Evolutionary conservation across 1,284 basidiomycete genomes (phyloP), one percentile per base, ranked within the genome.

Genomic region (Binderoboletus segoi): DNA sequence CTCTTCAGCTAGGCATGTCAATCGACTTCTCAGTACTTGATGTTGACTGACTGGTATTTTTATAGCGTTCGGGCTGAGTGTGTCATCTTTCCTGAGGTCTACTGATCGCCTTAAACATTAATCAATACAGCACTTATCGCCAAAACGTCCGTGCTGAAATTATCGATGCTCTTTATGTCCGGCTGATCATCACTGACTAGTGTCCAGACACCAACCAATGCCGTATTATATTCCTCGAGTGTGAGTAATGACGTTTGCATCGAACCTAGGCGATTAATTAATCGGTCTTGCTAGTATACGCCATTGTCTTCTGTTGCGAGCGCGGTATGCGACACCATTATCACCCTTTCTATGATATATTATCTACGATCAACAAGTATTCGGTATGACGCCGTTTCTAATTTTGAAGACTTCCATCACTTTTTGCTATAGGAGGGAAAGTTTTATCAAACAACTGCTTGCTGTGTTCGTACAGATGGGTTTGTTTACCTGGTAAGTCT

Each of bases 381-480:
- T 26, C 49, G 59, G 59, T 49, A 57, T 4, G 48, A 12, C 12
- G 12, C 4, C 42, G 2, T 42, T n/a, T 21, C 32, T n/a, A 23
- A 32, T 30, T 30, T 30, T 5, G 10, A 10, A 30, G 10, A 30
- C 28, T 30, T 30, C 33, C 26, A 44, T 49, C 15, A 3, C 2
- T n/a, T 32, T 38, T 52, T n/a, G 13, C 28, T 43, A 46, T 20
- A 59, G 58, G 40, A 57, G 43, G 37, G 45, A 51, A 8, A 41
- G 7, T 28, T 45, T 45, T 11, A 11, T 56, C 42, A 56, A 58
- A n/a, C 41, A 42, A 40, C 41, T 62, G 21, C 37, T 48, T 16
- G 3, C 55, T 21, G 56, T 66, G 10, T 62, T 59, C 42, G 48
- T 60, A n/a, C 45, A 63, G 15, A 65, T 54, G 62, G 55, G 56